Conservation (phyloP, 768 basidiomycete genomes). For the Lentinula boryana region DNA sequence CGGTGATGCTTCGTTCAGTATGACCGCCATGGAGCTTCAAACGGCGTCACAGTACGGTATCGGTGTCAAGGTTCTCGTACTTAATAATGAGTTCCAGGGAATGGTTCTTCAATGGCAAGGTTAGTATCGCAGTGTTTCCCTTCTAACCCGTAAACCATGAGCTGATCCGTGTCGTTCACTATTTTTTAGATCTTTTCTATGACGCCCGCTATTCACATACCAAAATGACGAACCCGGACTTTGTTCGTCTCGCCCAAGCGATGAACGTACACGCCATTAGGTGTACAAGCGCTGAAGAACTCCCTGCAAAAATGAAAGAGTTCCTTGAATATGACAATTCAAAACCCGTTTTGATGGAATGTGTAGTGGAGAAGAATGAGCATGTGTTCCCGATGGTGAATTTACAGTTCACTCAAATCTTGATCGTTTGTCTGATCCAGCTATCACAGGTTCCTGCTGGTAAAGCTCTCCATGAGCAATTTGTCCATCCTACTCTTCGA, state of each 20-base stretch:
- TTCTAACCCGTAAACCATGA: neutral
- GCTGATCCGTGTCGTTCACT: neutral
- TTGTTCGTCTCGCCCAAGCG: conserved; percentile 79
- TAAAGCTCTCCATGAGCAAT: conserved; percentile 89
- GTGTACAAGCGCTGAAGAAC: conserved; percentile 61
- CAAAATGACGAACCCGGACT: conserved; percentile 92
- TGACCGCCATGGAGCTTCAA: conserved; percentile 99
- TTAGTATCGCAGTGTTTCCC: conserved; percentile 22
- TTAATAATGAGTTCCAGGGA: conserved; percentile 98
- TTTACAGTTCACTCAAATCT: neutral
- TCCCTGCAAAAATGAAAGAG: conserved; percentile 97
- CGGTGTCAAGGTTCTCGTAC: conserved; percentile 88
- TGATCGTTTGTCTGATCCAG: conserved; percentile 8
- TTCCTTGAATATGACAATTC: conserved; percentile 90
- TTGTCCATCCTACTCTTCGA: conserved; percentile 60
- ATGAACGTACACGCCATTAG: conserved; percentile 94
- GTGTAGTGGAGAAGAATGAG: conserved; percentile 75
- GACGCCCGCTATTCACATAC: conserved; percentile 97
- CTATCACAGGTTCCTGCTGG: conserved; percentile 72
- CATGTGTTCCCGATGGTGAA: conserved; percentile 89
- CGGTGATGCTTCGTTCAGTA: conserved; percentile 97
- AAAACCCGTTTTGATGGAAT: conserved; percentile 89
- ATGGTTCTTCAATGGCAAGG: conserved; percentile 99
- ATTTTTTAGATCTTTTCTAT: conserved; percentile 81
- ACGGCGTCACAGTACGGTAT: conserved; percentile 90